Conservation (phyloP, 2,329 filamentous ascomycete genomes). For the Penicillium fuscoglaucum region DNA sequence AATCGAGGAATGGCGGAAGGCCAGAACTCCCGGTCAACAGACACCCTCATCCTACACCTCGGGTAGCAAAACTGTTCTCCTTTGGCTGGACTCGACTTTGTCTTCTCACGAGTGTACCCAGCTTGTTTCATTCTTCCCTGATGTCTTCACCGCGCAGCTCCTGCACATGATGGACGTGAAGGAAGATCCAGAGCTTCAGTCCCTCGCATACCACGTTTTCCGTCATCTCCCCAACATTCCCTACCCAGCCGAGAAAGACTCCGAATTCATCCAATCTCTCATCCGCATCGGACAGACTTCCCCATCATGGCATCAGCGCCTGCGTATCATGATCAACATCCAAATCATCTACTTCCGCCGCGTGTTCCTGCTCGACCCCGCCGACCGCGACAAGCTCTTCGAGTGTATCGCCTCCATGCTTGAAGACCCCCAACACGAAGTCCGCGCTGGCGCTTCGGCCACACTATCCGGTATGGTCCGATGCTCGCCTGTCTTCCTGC, state of each 20-base stretch:
- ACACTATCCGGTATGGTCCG: slow-evolving; percentile 97
- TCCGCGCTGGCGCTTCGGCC: slow-evolving; percentile 86
- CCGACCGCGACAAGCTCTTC: slow-evolving; percentile 78
- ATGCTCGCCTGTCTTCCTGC: slow-evolving; percentile 80
- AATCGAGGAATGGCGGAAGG: slow-evolving; percentile 82
- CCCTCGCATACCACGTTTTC: slow-evolving; percentile 94
- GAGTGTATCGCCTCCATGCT: slow-evolving; percentile 96
- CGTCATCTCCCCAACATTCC: slow-evolving; percentile 94
- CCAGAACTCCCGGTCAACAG: slow-evolving; percentile 83
- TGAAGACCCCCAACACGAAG: slow-evolving; percentile 85
- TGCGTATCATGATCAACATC: slow-evolving; percentile 95
- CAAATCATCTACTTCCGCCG: slow-evolving; percentile 98
- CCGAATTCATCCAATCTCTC: slow-evolving; percentile 77
- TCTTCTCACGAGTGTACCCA: slow-evolving; percentile 91
- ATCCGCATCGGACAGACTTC: slow-evolving; percentile 85
- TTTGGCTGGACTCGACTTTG: slow-evolving; percentile 90
- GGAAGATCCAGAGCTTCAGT: slow-evolving; percentile 93
- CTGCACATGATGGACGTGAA: slow-evolving; percentile 99
- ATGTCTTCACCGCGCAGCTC: slow-evolving; percentile 85
- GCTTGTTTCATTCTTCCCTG: slow-evolving; percentile 85
- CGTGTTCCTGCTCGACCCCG: slow-evolving; percentile 76
- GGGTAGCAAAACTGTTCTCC: slow-evolving; percentile 89
- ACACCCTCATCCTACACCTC: slow-evolving; percentile 93
- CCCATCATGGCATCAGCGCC: slow-evolving; percentile 89
- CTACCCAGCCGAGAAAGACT: slow-evolving; percentile 81